phyloP scores from a whole-genome alignment of 2,329 filamentous ascomycete genomes.

The Paecilomyces fulvus region DNA sequence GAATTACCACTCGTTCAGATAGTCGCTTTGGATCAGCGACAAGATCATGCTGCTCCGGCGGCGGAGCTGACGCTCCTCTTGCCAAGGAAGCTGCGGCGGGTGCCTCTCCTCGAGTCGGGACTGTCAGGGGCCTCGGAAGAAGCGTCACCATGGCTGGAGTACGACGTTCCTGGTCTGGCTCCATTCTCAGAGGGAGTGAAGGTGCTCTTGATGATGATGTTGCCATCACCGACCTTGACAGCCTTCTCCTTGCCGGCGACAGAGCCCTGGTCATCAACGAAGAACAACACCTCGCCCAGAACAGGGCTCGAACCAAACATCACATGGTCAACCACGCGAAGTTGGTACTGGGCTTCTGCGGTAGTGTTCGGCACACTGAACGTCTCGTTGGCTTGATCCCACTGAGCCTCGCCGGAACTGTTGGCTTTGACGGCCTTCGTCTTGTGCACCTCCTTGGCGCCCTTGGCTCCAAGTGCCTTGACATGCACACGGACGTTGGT shows the following conservation, averaged over 20 bases:
- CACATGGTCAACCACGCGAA: constrained; percentile 77
- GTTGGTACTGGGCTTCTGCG: constrained; percentile 75
- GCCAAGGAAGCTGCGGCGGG: constrained; percentile 39
- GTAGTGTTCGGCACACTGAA: constrained; percentile 66
- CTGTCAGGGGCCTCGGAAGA: constrained; percentile 24
- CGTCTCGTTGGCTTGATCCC: constrained; percentile 57
- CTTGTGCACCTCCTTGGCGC: constrained; percentile 73
- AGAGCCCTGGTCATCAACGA: constrained; percentile 71
- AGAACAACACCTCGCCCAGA: constrained; percentile 79
- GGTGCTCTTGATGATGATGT: constrained; percentile 63
- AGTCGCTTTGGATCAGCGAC: no score
- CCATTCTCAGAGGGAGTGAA: constrained; percentile 51
- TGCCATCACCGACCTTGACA: constrained; percentile 64
- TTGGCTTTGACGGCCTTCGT: constrained; percentile 77
- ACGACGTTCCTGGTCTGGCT: constrained; percentile 25
- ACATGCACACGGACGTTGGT: constrained; percentile 73
- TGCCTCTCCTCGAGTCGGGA: constrained; percentile 32
- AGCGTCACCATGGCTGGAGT: constrained; percentile 21
- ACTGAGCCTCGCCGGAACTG: constrained; percentile 55
- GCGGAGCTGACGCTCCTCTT: constrained; percentile 25
- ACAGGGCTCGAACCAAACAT: constrained; percentile 76
- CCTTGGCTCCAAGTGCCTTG: constrained; percentile 58
- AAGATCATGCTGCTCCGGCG: background rate
- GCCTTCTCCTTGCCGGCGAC: constrained; percentile 61
- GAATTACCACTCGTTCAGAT: background rate